These are phyloP conservation scores for Gymnopus androsaceus DNA, from an alignment of 1,284 basidiomycete species.

Conservation along the genomic window DNA sequence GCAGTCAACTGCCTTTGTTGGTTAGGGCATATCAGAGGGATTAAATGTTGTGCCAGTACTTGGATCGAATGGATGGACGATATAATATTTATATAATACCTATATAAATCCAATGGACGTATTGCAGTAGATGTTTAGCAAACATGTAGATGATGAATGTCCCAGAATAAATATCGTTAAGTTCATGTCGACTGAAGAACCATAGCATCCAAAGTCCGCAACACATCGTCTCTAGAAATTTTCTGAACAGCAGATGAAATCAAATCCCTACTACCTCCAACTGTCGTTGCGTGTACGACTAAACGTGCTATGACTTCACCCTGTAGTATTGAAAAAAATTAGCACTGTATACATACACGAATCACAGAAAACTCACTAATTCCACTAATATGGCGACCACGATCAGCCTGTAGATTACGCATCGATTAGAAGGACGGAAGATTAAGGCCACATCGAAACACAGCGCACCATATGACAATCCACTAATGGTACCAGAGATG, in stretches of 20 bases:
- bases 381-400: constrained; percentile 87
- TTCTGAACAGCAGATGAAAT: constrained; percentile 14
- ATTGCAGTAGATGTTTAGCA: too few relatives aligned
- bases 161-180: background rate
- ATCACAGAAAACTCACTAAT: constrained; percentile 43
- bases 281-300: constrained; percentile 60
- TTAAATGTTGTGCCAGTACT: too few relatives aligned
- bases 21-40: too few relatives aligned
- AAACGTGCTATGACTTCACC: constrained; percentile 86
- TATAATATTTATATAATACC: too few relatives aligned
- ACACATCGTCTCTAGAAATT: constrained; percentile 39
- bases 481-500: constrained; percentile 38
- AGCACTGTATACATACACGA: background rate
- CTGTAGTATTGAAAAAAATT: constrained; percentile 33
- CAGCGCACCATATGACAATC: constrained; percentile 86
- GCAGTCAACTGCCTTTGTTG: constrained; percentile 35
- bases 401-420: constrained; percentile 63
- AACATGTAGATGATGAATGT: background rate
- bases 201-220: constrained; percentile 45
- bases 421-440: constrained; percentile 4
- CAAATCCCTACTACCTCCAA: constrained; percentile 23
- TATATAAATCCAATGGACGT: too few relatives aligned
- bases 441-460: background rate
- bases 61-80: too few relatives aligned
- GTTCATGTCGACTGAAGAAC: background rate